phyloP scores from a whole-genome alignment of 1,284 basidiomycete species.

The Takashimella tepidaria region DNA sequence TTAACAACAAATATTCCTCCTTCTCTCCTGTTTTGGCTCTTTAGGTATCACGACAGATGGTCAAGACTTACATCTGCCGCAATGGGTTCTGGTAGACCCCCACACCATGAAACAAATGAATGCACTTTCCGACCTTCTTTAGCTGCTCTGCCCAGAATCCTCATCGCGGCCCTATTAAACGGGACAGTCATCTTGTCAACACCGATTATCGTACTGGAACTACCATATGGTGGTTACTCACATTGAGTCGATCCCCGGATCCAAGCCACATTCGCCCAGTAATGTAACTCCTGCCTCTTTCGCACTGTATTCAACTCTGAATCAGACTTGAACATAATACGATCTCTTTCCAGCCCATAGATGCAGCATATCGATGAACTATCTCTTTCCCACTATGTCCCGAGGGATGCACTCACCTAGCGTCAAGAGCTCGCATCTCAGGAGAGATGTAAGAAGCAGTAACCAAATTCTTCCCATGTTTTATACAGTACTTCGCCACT shows the following conservation, averaged over 20 bases:
- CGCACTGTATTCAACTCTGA: slow-evolving; percentile 55
- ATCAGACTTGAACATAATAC: no score
- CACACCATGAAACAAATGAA: slow-evolving; percentile 89
- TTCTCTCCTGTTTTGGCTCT: neutral
- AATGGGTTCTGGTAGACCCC: slow-evolving; percentile 81
- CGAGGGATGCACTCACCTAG: slow-evolving; percentile 57
- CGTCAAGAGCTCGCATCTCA: slow-evolving; percentile 67
- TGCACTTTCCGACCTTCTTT: slow-evolving; percentile 59
- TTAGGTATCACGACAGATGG: no score
- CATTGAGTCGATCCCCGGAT: slow-evolving; percentile 89
- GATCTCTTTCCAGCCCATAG: no score
- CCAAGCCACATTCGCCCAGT: slow-evolving; percentile 88
- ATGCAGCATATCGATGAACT: neutral
- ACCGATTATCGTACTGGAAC: neutral
- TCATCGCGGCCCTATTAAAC: slow-evolving; percentile 67
- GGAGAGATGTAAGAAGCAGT: slow-evolving; percentile 89
- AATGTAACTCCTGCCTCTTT: slow-evolving; percentile 63
- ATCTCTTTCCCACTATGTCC: neutral
- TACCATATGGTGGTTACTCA: slow-evolving; percentile 4
- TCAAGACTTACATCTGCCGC: slow-evolving; percentile 47
- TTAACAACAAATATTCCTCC: no score
- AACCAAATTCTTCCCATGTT: slow-evolving; percentile 70
- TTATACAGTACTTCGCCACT: slow-evolving; percentile 73
- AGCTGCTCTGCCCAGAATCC: slow-evolving; percentile 61
- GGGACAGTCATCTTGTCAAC: slow-evolving; percentile 9